Evolutionary conservation across 2,329 filamentous ascomycete genomes (phyloP), one percentile per base, ranked within the genome.

Genomic region (Monosporascus sp.): DNA sequence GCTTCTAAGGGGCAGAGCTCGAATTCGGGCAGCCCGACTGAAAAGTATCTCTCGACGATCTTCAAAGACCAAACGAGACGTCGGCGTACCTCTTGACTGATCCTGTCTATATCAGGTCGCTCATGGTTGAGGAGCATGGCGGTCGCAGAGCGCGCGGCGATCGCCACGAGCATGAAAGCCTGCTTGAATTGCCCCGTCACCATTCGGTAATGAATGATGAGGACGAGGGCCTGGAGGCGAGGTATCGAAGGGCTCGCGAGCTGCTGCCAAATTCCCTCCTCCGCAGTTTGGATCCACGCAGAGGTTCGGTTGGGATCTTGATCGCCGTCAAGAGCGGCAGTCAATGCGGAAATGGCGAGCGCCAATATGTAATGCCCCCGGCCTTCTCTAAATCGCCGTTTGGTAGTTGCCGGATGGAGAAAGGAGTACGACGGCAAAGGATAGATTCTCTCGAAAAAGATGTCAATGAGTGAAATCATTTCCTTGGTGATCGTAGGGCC

Each of bases 61-160:
- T 73, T 76, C 11, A 77, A 62, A 2, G 72, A 70, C 74, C 74
- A 77, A 64, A 77, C 72, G 24, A 76, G 63, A 9, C 74, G 64
- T 37, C 74, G 61, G 1, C 74, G 68, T 9, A 72, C 73, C 56
- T 77, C 74, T 49, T 74, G 72, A 2, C 69, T 70, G 3, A 75
- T 63, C 52, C 70, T 70, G 52, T 68, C 71, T 2, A 75, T 62
- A 41, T 71, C 68, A 22, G 71, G 68, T 37, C 68, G 67, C 50
- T 76, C 73, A 56, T 76, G 68, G 54, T 75, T 75, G 26, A 77
- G 65, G 14, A 74, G 67, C 41, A 77, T 65, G 2, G 74, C 74
- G 4, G 70, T 68, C 19, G 74, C 74, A 45, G 70, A 74, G 11
- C 74, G 65, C 2, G 74, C 74, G 11, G 73, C 74, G 24, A 76